These are phyloP conservation scores for Mitragyna speciosa DNA, from an alignment of 257 asterid species.

Conservation along the genomic window DNA sequence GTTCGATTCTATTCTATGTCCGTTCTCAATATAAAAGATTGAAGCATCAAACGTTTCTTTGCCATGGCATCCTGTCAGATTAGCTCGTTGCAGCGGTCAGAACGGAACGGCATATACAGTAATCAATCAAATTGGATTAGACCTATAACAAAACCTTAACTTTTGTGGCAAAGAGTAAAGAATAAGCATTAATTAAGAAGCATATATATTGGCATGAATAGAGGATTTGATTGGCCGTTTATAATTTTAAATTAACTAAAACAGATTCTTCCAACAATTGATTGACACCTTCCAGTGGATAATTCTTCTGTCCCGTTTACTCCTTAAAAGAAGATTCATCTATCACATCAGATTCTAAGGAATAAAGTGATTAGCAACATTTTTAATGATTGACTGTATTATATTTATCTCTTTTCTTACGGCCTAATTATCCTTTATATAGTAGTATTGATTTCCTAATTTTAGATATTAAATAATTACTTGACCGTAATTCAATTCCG, in stretches of 20 bases:
- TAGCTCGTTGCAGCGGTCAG: too few relatives aligned
- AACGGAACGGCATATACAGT: too few relatives aligned
- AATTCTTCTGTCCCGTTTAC: not conserved
- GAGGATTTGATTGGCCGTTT: not conserved
- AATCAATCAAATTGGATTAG: not conserved
- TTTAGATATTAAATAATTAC: not conserved
- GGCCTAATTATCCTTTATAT: not conserved
- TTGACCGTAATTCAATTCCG: not conserved
- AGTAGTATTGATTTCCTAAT: not conserved
- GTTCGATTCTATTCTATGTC: too few relatives aligned
- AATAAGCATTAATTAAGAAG: not conserved
- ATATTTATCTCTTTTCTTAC: not conserved
- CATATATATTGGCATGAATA: not conserved
- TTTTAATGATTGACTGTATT: not conserved
- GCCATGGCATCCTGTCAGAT: too few relatives aligned
- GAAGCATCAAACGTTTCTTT: too few relatives aligned
- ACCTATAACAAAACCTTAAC: not conserved
- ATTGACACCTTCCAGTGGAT: not conserved
- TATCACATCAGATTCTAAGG: not conserved
- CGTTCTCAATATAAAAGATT: too few relatives aligned
- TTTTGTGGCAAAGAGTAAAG: not conserved
- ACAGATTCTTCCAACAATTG: not conserved
- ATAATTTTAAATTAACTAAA: not conserved
- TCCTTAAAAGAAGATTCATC: not conserved
- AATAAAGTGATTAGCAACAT: not conserved